Percentiles rank a stretch among this genome's conserved stretches.
Evolutionary conservation across 768 basidiomycete genomes (phyloP).

Genomic region (Suillus placidus): DNA sequence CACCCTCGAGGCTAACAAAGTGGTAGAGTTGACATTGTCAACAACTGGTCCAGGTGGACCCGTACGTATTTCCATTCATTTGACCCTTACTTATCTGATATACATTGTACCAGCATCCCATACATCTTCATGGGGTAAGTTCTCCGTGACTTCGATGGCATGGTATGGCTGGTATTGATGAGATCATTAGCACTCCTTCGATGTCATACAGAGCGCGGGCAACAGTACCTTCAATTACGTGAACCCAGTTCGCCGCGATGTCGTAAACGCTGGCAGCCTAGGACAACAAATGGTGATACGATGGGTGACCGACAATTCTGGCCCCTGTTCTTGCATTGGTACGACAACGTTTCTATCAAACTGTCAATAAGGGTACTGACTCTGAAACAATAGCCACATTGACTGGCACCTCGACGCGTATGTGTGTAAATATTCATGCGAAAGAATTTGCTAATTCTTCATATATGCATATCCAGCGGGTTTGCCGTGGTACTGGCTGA

Average conservation of each 20-base stretch:
- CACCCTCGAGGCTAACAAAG: constrained; percentile 29
- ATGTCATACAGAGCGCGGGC: constrained; percentile 45
- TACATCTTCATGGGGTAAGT: constrained; percentile 47
- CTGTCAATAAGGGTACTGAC: background rate
- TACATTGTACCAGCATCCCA: constrained; percentile 37
- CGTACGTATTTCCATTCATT: background rate
- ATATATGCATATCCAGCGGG: constrained; percentile 25
- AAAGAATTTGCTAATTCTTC: background rate
- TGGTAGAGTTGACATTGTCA: constrained; percentile 23
- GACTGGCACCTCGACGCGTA: constrained; percentile 24
- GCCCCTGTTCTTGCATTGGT: constrained; percentile 37
- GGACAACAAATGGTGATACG: constrained; percentile 41
- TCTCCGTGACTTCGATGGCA: background rate
- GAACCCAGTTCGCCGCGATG: constrained; percentile 59
- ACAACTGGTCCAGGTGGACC: constrained; percentile 12
- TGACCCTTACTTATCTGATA: background rate
- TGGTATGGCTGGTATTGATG: background rate
- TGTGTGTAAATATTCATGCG: background rate
- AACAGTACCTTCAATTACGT: constrained; percentile 39
- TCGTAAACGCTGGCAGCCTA: constrained; percentile 32
- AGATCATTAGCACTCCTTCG: constrained; percentile 43
- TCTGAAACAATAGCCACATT: constrained; percentile 15
- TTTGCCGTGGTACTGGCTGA: constrained; percentile 36
- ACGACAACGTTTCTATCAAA: background rate
- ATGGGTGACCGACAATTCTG: constrained; percentile 56